Percentiles rank a stretch among this genome's conserved stretches.
Evolutionary conservation across 805 yeast genomes (phyloP).

Genomic region (Yamadazyma laniorum): DNA sequence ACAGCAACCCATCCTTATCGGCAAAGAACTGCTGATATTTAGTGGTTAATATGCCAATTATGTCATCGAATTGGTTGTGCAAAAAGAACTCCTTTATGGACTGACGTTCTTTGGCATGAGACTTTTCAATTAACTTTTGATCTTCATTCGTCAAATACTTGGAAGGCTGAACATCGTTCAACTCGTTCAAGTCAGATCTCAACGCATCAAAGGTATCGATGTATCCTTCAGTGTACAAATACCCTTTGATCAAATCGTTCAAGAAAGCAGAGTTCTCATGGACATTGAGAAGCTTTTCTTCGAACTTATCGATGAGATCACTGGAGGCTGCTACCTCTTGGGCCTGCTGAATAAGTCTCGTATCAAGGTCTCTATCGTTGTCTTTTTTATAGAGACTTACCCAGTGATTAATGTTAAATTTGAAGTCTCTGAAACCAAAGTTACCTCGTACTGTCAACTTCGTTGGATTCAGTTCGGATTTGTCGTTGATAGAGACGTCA

Average conservation of each 20-base stretch:
- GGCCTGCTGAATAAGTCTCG: conserved; percentile 20
- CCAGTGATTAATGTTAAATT: conserved; percentile 59
- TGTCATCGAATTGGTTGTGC: conserved; percentile 24
- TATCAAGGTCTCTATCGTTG: conserved; percentile 19
- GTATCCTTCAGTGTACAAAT: conserved; percentile 40
- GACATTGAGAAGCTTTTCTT: conserved; percentile 21
- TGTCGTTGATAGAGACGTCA: conserved; percentile 31
- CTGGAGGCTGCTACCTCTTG: conserved; percentile 6
- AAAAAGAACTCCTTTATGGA: conserved; percentile 21
- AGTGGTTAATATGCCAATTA: conserved; percentile 19
- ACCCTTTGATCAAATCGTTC: conserved; percentile 35
- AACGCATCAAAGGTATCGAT: conserved; percentile 35
- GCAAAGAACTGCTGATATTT: conserved; percentile 19
- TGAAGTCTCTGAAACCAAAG: conserved; percentile 56
- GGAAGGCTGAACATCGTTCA: conserved; percentile 9
- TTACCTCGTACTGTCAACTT: conserved; percentile 44
- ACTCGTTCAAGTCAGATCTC: conserved; percentile 26
- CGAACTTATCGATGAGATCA: conserved; percentile 13
- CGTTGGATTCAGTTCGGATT: conserved; percentile 16
- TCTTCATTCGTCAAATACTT: not conserved
- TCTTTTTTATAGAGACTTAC: conserved; percentile 44
- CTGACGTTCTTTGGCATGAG: conserved; percentile 27
- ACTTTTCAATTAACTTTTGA: conserved; percentile 9
- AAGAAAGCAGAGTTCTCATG: conserved; percentile 27
- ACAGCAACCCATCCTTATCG: conserved; percentile 13